Evolutionary conservation across 148 eudicot species (phyloP).

Genomic region (Rhododendron simsii): DNA sequence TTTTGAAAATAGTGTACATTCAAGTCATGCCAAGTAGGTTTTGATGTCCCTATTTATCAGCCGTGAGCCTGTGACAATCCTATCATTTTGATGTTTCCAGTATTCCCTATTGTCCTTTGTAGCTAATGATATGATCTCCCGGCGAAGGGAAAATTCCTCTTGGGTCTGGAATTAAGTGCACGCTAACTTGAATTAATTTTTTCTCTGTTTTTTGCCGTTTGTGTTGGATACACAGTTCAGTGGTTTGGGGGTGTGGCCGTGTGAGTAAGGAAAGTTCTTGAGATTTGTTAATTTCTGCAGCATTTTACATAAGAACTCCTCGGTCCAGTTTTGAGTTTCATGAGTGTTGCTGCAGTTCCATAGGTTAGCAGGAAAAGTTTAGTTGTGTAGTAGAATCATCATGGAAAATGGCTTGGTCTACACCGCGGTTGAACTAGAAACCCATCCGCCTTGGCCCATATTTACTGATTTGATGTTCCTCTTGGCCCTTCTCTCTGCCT

Average conservation of each 20-base stretch:
- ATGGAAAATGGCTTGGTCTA: neutral
- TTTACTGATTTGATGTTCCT: neutral
- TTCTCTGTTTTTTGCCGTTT: neutral
- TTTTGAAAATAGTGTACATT: neutral
- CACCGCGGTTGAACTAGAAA: neutral
- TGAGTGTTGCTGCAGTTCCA: neutral
- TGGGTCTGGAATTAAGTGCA: neutral
- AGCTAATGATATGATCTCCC: neutral
- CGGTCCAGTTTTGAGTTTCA: neutral
- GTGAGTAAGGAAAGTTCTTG: neutral
- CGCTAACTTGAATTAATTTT: neutral
- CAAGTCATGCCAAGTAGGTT: neutral
- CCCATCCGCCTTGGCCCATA: neutral
- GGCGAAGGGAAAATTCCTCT: neutral
- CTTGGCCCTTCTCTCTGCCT: neutral
- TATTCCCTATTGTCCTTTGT: neutral
- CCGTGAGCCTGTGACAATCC: neutral
- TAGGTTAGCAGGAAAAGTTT: neutral
- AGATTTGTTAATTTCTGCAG: neutral
- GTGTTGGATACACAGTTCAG: neutral
- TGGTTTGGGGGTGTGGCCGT: neutral
- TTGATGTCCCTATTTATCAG: constrained; percentile 6
- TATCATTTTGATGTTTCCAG: neutral
- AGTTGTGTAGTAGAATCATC: neutral
- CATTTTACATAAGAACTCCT: neutral